Evolutionary conservation across 2,329 filamentous ascomycete species (phyloP).

Genomic region (Penicillium sp.): DNA sequence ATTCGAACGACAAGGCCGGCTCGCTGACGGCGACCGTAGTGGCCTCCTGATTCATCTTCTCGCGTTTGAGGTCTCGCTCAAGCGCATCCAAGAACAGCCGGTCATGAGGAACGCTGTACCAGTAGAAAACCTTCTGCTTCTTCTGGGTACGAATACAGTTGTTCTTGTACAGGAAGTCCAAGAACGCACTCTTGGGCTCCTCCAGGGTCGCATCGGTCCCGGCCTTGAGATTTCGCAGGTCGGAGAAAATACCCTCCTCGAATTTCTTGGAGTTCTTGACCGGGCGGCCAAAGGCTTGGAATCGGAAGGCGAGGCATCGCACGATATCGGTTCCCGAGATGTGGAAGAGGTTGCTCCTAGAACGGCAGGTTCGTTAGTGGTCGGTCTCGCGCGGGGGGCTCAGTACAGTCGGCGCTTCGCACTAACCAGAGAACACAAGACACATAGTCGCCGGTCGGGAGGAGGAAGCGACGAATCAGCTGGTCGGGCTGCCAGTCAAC

Average conservation of each 20-base stretch:
- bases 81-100: constrained; percentile 95
- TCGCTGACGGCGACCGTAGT: constrained; percentile 97
- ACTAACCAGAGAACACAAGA: constrained; percentile 91
- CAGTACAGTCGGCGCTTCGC: constrained; percentile 12
- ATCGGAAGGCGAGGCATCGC: constrained; percentile 94
- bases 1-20: constrained; percentile 96
- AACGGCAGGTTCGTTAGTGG: constrained; percentile 23
- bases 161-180: constrained; percentile 99
- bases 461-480: constrained; percentile 92
- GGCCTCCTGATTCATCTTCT: constrained; percentile 99
- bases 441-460: constrained; percentile 98
- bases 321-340: constrained; percentile 99
- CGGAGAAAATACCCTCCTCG: constrained; percentile 98
- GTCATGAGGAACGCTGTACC: constrained; percentile 99
- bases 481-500: constrained; percentile 98
- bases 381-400: constrained; percentile 12
- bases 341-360: constrained; percentile 96
- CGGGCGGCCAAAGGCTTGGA: constrained; percentile 96
- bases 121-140: constrained; percentile 99
- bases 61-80: constrained; percentile 95
- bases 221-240: constrained; percentile 96
- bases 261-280: constrained; percentile 99
- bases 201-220: constrained; percentile 97
- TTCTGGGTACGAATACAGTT: constrained; percentile 99
- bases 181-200: constrained; percentile 97